Evolutionary conservation across 345 rosid species (phyloP), one percentile per base, ranked within the genome.

Genomic region (Carallia pectinifolia): DNA sequence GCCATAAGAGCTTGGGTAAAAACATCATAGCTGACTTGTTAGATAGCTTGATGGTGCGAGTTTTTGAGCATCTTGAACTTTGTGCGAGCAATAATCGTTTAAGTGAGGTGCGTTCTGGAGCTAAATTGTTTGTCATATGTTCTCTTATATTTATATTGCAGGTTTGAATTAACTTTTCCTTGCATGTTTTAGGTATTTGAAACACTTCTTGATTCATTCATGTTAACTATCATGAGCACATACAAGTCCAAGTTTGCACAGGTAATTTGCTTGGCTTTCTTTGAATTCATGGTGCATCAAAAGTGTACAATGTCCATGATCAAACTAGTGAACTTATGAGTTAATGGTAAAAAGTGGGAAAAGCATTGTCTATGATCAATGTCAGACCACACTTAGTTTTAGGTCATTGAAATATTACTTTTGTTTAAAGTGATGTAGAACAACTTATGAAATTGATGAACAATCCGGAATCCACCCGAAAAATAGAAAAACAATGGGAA

Each of bases 211-310:
- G 70, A 77, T 73, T 88, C 98, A 62, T 94, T 94, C 78, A 79
- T 68, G 76, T 65, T 76, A 55, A 87, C 83, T 39, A 75, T 91
- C 54, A 70, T 94, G 62, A 82, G 72, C 70, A 86, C 92, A 2
- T 85, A 89, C 84, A 91, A 88, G 85, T 89, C 95, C 58, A 94
- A 94, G 75, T 84, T 94, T 71, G 64, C 94, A 17, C 98, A 94
- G 97, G 98, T 94, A 76, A 65, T 33, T 36, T 3, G 34, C 18
- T 15, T 15, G 36, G 58, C 55, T 29, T 58, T 48, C 19, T 52
- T 38, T 33, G 10, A 16, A 56, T 19, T 6, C 16, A 56, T 56
- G 60, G 15, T 56, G 60, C 31, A 10, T 8, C 27, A 23, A 15
- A 23, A 30, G 31, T 56, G 34, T 56, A 56, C 29, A 19, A 27